Percentiles rank a stretch among this genome's conserved stretches.
Evolutionary conservation across 257 asterid species (phyloP).

Genomic region (Scutellaria minor): DNA sequence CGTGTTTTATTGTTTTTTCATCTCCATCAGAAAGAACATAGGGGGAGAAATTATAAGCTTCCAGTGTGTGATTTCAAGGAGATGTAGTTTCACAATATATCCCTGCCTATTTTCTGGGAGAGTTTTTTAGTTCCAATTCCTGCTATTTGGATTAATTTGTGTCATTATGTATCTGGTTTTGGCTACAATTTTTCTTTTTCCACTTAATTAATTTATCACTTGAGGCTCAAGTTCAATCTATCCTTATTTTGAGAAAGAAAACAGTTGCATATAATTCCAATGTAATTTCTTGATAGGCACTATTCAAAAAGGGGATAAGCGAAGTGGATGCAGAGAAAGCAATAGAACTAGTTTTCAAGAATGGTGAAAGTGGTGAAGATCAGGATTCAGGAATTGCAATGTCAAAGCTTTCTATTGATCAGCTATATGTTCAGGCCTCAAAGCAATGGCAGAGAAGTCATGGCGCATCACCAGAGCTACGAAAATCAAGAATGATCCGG

Average conservation of each 20-base stretch:
- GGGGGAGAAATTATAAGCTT: neutral
- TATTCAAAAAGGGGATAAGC: slow-evolving; percentile 69
- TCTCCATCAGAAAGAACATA: neutral
- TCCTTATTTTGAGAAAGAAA: slow-evolving; percentile 13
- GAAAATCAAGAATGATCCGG: slow-evolving; percentile 71
- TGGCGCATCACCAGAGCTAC: slow-evolving; percentile 55
- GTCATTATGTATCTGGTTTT: neutral
- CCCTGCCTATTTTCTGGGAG: slow-evolving; percentile 3
- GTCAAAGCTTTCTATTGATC: slow-evolving; percentile 73
- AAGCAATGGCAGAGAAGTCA: slow-evolving; percentile 84
- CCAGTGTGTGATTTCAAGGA: neutral
- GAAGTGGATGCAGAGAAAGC: slow-evolving; percentile 67
- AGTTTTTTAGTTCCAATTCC: neutral
- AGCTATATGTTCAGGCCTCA: slow-evolving; percentile 62
- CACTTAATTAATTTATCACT: slow-evolving; percentile 16
- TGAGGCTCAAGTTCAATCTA: neutral
- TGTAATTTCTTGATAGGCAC: slow-evolving; percentile 48
- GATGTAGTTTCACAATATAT: neutral
- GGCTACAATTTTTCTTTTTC: neutral
- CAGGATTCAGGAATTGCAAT: slow-evolving; percentile 56
- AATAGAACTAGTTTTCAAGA: slow-evolving; percentile 60
- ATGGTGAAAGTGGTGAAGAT: slow-evolving; percentile 46
- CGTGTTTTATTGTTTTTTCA: neutral
- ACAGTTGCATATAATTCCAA: slow-evolving; percentile 13
- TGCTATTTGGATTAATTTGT: neutral